phyloP scores from a whole-genome alignment of 2,329 filamentous ascomycete genomes.

The Aschersonia sp. region DNA sequence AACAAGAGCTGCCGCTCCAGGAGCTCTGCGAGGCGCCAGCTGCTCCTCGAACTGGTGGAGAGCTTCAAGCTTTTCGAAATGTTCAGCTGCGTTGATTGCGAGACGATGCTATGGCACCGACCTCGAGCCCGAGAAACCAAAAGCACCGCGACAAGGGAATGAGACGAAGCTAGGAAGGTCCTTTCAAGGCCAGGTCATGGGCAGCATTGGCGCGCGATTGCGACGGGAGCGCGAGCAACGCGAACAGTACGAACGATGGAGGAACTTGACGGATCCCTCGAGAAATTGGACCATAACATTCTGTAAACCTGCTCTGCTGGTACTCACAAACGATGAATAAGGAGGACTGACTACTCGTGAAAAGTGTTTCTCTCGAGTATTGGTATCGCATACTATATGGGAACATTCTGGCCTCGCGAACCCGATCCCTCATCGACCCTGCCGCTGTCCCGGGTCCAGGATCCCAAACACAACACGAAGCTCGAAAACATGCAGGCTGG shows the following conservation, averaged over 20 bases:
- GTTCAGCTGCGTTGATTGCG: neutral
- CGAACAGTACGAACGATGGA: slow-evolving; percentile 30
- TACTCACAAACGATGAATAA: too few relatives aligned
- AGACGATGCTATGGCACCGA: slow-evolving; percentile 18
- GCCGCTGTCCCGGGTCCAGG: slow-evolving; percentile 34
- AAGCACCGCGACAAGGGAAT: slow-evolving; percentile 16
- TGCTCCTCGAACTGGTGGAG: neutral
- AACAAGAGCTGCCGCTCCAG: neutral
- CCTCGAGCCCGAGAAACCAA: slow-evolving; percentile 19
- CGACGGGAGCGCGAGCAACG: slow-evolving; percentile 39
- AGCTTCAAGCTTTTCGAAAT: neutral
- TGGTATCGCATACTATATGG: slow-evolving; percentile 41
- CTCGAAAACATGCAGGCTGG: slow-evolving; percentile 52
- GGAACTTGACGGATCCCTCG: slow-evolving; percentile 22
- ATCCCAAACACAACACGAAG: slow-evolving; percentile 42
- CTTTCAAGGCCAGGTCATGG: slow-evolving; percentile 46
- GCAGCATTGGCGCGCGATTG: slow-evolving; percentile 40
- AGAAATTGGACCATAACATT: slow-evolving; percentile 39
- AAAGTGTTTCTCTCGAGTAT: slow-evolving; percentile 38
- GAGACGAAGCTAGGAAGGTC: slow-evolving; percentile 23
- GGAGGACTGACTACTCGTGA: neutral
- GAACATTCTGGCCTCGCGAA: slow-evolving; percentile 37
- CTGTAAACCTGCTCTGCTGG: slow-evolving; percentile 18
- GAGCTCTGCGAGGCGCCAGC: neutral
- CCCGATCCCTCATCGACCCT: slow-evolving; percentile 41